Conservation (phyloP, 805 yeast genomes). For the Cephaloascus albidus region DNA sequence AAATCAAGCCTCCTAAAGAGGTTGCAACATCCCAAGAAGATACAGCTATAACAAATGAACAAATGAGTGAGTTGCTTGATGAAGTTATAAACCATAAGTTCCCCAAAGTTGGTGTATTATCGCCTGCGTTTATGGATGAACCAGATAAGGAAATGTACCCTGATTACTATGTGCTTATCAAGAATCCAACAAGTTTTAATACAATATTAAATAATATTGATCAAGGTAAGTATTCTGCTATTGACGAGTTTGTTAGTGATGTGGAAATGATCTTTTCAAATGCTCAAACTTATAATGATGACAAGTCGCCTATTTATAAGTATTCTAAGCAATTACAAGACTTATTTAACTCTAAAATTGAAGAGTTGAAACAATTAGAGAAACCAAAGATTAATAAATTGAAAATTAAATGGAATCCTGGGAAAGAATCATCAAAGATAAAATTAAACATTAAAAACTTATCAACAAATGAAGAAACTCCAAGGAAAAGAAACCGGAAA, state of each 20-base stretch:
- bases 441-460: too few relatives aligned
- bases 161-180: constrained; percentile 67
- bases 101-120: constrained; percentile 40
- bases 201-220: constrained; percentile 46
- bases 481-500: constrained; percentile 10
- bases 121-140: constrained; percentile 67
- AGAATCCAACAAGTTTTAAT: constrained; percentile 65
- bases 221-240: constrained; percentile 39
- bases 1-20: constrained; percentile 4
- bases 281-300: constrained; percentile 72
- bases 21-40: constrained; percentile 5
- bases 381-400: constrained; percentile 9
- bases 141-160: constrained; percentile 68
- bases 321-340: constrained; percentile 59
- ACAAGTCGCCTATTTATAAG: constrained; percentile 58
- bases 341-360: constrained; percentile 34
- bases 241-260: constrained; percentile 52
- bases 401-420: constrained; percentile 17
- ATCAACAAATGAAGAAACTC: constrained; percentile 6
- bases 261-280: constrained; percentile 62
- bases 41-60: constrained; percentile 10
- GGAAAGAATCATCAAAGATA: constrained; percentile 15
- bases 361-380: constrained; percentile 9
- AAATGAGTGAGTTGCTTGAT: constrained; percentile 18
- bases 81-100: constrained; percentile 34